phyloP scores from a whole-genome alignment of 805 yeast genomes.

The Metschnikowia henanensis region DNA sequence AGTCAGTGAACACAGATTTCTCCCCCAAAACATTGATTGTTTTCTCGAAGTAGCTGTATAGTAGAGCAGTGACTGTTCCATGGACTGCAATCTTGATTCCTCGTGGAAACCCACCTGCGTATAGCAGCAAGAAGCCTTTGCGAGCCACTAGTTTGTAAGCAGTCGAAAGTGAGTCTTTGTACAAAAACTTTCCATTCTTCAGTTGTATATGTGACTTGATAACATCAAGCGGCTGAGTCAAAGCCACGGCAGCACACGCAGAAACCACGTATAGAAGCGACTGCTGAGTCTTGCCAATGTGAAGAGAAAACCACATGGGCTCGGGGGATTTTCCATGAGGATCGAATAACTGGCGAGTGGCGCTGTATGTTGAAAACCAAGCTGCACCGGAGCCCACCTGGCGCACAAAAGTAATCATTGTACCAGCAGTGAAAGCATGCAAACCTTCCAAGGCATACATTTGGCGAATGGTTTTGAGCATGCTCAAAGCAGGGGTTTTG shows the following conservation, averaged over 20 bases:
- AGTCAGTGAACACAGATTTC: conserved; percentile 20
- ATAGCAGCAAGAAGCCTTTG: conserved; percentile 34
- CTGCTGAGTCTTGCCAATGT: conserved; percentile 38
- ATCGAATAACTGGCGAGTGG: conserved; percentile 67
- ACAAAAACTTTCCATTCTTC: conserved; percentile 56
- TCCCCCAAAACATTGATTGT: conserved; percentile 17
- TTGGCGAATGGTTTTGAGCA: conserved; percentile 55
- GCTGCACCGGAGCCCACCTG: conserved; percentile 80
- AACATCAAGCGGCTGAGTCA: conserved; percentile 89
- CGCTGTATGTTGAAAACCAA: conserved; percentile 80
- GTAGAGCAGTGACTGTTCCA: conserved; percentile 67
- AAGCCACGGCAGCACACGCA: conserved; percentile 68
- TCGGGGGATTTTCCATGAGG: conserved; percentile 41
- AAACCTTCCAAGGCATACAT: conserved; percentile 74
- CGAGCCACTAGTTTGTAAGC: conserved; percentile 22
- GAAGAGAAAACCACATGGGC: conserved; percentile 46
- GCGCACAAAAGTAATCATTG: conserved; percentile 76
- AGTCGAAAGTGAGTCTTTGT: conserved; percentile 57
- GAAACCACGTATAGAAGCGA: conserved; percentile 59
- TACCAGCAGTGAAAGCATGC: conserved; percentile 79
- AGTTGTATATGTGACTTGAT: conserved; percentile 86
- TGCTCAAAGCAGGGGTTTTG: conserved; percentile 52
- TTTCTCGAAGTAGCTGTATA: conserved; percentile 56
- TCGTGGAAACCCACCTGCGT: conserved; percentile 52
- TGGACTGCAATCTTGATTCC: conserved; percentile 67